Evolutionary conservation across 176 grass and related monocot genomes (phyloP), one percentile per base, ranked within the genome.

Genomic region (Metroxylon sagu): DNA sequence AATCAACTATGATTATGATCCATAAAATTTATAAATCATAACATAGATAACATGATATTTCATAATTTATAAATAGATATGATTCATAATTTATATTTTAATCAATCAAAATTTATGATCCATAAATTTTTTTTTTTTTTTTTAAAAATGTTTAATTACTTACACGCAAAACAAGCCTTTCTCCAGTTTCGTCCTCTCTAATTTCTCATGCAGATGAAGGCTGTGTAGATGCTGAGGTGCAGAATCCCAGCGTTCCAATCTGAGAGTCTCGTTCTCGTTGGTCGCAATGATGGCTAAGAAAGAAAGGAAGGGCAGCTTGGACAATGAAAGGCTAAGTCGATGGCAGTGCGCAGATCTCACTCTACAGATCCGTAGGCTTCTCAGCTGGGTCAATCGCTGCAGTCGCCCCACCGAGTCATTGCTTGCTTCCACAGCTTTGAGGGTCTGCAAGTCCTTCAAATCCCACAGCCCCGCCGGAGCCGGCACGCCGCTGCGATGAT

Each of bases 281-380:
- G 29, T 74, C 3, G 85, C 72, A 69, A 16, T 57, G 29, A 83
- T 73, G 26, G 54, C 1, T 29, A 88, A 71, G 48, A 10, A 69
- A 31, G 56, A 39, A 29, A 88, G 72, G 2, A 52, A 52, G 0
- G 19, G 29, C 68, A 89, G 66, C 62, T 73, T 75, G 35, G 76
- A 83, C 66, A 89, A 67, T 50, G 79, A 80, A 28, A 19, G 4
- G 48, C 80, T 83, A 54, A 79, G 23, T 30, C 69, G 56, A 60
- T 48, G 29, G 48, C 66, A 88, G 3, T 83, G 54, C 26, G 4
- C 74, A 49, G 66, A 57, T 18, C 59, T 62, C 10, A 82, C 73
- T 59, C 71, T 60, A 26, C 19, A 26, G 29, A 82, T 77, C 57
- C 50, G 17, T 0, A 67, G 19, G 53, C 43, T 82, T 82, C 79